phyloP scores from a whole-genome alignment of 768 basidiomycete genomes.

The Pleurotus ostreatus region DNA sequence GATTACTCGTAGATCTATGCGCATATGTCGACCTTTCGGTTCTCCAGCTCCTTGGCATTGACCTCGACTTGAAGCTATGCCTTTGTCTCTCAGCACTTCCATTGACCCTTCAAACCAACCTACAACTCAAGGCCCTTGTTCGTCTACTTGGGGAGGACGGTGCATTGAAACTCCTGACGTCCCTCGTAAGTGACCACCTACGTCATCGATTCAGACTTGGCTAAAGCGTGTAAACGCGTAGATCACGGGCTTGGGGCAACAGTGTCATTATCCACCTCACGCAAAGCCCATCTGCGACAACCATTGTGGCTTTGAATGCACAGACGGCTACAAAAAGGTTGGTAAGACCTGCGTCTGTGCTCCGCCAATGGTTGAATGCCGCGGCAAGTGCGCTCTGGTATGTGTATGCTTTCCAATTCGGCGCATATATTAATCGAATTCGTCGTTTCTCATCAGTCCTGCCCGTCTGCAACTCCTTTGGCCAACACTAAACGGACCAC shows the following conservation, averaged over 20 bases:
- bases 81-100: constrained; percentile 12
- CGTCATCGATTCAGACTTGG: too few species aligned
- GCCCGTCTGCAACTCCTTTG: neutral
- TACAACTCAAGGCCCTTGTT: neutral
- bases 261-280: constrained; percentile 11
- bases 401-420: neutral
- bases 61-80: constrained; percentile 8
- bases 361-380: constrained; percentile 1
- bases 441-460: neutral
- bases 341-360: constrained; percentile 7
- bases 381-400: constrained; percentile 4
- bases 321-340: constrained; percentile 12
- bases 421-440: neutral
- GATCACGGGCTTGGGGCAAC: neutral
- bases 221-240: neutral
- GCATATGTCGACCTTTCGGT: constrained; percentile 9
- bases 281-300: constrained; percentile 6
- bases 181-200: neutral
- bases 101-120: constrained; percentile 4
- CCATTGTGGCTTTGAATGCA: constrained; percentile 11
- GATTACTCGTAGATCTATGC: constrained; percentile 7
- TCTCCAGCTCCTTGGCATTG: constrained; percentile 5
- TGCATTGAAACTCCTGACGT: neutral
- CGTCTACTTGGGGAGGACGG: neutral
- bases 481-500: too few species aligned